Conservation (phyloP, 1,284 basidiomycete genomes). For the Wallemia ichthyophaga region DNA sequence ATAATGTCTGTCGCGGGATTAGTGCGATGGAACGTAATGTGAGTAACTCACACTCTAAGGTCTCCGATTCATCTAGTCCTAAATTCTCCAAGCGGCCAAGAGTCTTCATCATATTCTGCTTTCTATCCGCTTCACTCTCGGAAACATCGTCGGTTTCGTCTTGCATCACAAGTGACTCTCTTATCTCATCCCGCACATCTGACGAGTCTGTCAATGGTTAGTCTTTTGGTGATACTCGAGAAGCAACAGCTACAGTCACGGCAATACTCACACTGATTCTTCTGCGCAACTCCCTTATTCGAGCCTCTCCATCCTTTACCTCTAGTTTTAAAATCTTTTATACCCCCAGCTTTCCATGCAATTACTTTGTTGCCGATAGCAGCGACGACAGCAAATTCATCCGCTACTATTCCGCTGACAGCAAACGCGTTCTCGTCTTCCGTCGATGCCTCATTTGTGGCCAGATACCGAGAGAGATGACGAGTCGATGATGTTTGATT, state of each 20-base stretch:
- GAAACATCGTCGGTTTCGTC: background rate
- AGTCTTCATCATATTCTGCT: too few relatives aligned
- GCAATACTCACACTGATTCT: background rate
- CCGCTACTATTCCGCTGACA: background rate
- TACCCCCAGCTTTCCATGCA: background rate
- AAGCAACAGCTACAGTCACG: too few relatives aligned
- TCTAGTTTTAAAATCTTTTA: background rate
- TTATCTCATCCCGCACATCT: background rate
- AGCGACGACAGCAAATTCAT: background rate
- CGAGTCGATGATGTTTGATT: background rate
- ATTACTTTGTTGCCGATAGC: background rate
- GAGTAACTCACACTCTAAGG: background rate
- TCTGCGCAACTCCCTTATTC: background rate
- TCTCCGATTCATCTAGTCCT: background rate
- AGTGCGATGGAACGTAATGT: background rate
- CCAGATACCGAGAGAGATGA: background rate
- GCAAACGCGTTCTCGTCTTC: background rate
- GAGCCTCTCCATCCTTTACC: background rate
- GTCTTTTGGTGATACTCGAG: background rate
- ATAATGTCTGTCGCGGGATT: background rate
- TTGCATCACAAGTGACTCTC: background rate
- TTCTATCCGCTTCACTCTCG: too few relatives aligned
- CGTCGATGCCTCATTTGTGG: background rate
- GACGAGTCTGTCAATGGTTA: background rate
- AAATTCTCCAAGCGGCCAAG: background rate